Evolutionary conservation across 495 filamentous ascomycete genomes (phyloP).

Genomic region (Evernia prunastri): DNA sequence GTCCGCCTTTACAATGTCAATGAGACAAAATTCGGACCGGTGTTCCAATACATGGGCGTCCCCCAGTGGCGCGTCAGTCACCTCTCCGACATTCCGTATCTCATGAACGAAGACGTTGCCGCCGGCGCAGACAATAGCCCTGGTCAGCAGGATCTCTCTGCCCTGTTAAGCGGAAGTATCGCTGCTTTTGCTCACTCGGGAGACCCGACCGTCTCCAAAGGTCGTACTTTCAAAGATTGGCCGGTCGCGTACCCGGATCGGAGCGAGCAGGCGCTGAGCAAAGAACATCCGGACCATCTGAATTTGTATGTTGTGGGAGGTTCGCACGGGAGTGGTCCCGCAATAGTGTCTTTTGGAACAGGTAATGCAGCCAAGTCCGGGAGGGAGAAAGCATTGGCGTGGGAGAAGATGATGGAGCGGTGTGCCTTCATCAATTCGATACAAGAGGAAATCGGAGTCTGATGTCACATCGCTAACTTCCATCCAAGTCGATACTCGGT

Average conservation of each 20-base stretch:
- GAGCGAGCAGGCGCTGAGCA: slow-evolving; percentile 2
- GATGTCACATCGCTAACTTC: background rate
- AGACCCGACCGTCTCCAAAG: slow-evolving; percentile 3
- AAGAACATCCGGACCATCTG: background rate
- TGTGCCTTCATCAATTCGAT: slow-evolving; percentile 17
- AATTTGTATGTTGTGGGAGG: slow-evolving; percentile 7
- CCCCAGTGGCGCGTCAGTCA: slow-evolving; percentile 38
- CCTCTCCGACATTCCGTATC: slow-evolving; percentile 42
- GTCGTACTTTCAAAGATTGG: slow-evolving; percentile 11
- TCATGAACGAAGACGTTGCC: slow-evolving; percentile 32
- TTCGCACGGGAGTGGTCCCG: background rate
- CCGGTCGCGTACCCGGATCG: slow-evolving; percentile 8
- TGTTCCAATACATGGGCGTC: slow-evolving; percentile 29
- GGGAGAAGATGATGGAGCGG: slow-evolving; percentile 12
- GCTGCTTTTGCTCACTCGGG: slow-evolving; percentile 13
- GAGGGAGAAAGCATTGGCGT: background rate
- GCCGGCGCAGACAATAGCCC: slow-evolving; percentile 27
- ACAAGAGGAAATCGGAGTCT: slow-evolving; percentile 6
- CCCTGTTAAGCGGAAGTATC: slow-evolving; percentile 4
- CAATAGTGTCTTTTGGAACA: background rate
- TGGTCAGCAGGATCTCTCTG: slow-evolving; percentile 20
- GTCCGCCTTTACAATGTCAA: slow-evolving; percentile 41
- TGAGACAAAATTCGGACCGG: slow-evolving; percentile 36
- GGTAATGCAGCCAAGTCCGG: background rate
- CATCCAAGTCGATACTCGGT: too few species aligned